Base-by-base conservation (phyloP, 106 monocot species). In the Posidonia australis region DNA sequence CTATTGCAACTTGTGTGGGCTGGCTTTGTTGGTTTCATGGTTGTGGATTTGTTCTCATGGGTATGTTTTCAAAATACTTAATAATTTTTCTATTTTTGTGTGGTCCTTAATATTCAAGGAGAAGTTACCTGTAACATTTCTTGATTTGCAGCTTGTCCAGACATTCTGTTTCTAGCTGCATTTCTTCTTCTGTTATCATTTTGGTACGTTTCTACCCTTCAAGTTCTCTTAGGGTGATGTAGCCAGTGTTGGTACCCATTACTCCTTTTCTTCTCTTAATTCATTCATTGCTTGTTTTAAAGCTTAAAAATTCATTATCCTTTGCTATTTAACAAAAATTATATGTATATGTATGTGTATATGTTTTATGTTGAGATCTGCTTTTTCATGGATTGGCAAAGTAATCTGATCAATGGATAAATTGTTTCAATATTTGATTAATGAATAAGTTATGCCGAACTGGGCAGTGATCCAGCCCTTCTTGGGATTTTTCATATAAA, bases 181-280 rank as follows among this genome's bases (percentile, higher is more conserved):
- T 96, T 96, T 53, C 94, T 96, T 62, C 80, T 96, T 29, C 84
- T 96, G 16, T 53, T 96, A 47, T 96, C 94, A 60, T 96, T 96
- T 70, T 96, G 94, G 94, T 96, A 79, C 25, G 20, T 36, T 71
- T 18, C 61, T 46, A 48, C 36, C 2, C 2, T 13, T 44, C 41
- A 42, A 31, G 5, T 11, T 46, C 24, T 46, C 25, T 46, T 25
- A 16, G 26, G 22, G 44, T 46, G 18, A 30, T 11, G 11, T 3
- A 21, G 54, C 24, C 59, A 24, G 23, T 3, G 9, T 9, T 11
- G 27, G 11, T 64, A 28, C 31, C 43, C 61, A 64, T 64, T 47
- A 24, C 3, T 18, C 5, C 36, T 36, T 36, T 36, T 36, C 36
- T 7, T 4, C 2, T 36, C 7, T 36, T 36, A 4, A 36, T 7